phyloP scores from a whole-genome alignment of 179 eudicot species.

The Spinacia oleracea region DNA sequence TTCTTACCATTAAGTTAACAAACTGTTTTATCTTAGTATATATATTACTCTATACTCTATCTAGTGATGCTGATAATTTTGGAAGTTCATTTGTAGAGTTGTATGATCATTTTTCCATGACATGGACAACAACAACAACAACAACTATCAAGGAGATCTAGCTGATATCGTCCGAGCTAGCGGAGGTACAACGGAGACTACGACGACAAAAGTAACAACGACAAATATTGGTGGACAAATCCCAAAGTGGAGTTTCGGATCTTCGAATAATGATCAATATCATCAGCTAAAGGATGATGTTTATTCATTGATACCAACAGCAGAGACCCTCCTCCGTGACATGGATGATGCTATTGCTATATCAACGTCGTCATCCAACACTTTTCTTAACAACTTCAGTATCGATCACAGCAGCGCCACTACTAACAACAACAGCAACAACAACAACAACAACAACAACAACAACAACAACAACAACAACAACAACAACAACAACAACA shows the following conservation, averaged over 20 bases:
- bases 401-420: not conserved
- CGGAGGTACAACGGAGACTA: slow-evolving; percentile 7
- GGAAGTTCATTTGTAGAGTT: not conserved
- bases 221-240: slow-evolving; percentile 19
- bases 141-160: slow-evolving; percentile 71
- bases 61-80: not conserved
- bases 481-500: no score
- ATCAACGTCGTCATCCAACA: slow-evolving; percentile 7
- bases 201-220: not conserved
- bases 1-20: no score
- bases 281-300: slow-evolving; percentile 32
- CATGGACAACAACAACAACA: slow-evolving; percentile 48
- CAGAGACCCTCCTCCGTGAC: slow-evolving; percentile 51
- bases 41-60: no score
- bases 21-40: not conserved
- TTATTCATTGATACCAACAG: slow-evolving; percentile 43
- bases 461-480: no score
- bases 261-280: not conserved
- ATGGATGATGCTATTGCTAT: slow-evolving; percentile 21
- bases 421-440: no score
- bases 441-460: no score
- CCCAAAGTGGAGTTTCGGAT: slow-evolving; percentile 13
- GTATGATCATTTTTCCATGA: not conserved
- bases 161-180: slow-evolving; percentile 65
- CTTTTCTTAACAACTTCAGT: slow-evolving; percentile 10